Evolutionary conservation across 129 eudicot species (phyloP).

Genomic region (Daucus carota): DH1_v3.0 NC_030381.2:52723501-52724000

Average conservation of each 20-base stretch:
- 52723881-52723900: neutral
- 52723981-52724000: no score
- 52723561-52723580: conserved; percentile 40
- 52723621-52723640: neutral
- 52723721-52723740: conserved; percentile 7
- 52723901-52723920: no score
- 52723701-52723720: conserved; percentile 47
- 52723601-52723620: conserved; percentile 16
- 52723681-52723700: conserved; percentile 31
- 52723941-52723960: no score
- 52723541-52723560: conserved; percentile 8
- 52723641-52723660: neutral
- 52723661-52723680: conserved; percentile 19
- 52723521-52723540: neutral
- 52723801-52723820: neutral
- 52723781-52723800: neutral
- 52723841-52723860: neutral
- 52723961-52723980: no score
- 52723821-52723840: neutral
- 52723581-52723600: conserved; percentile 44
- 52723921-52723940: no score
- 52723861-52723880: neutral
- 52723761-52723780: neutral
- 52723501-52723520: no score
- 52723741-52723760: neutral